Evolutionary conservation across 176 grass and related monocot genomes (phyloP).

Genomic region (Chrysopogon serrulatus): DNA sequence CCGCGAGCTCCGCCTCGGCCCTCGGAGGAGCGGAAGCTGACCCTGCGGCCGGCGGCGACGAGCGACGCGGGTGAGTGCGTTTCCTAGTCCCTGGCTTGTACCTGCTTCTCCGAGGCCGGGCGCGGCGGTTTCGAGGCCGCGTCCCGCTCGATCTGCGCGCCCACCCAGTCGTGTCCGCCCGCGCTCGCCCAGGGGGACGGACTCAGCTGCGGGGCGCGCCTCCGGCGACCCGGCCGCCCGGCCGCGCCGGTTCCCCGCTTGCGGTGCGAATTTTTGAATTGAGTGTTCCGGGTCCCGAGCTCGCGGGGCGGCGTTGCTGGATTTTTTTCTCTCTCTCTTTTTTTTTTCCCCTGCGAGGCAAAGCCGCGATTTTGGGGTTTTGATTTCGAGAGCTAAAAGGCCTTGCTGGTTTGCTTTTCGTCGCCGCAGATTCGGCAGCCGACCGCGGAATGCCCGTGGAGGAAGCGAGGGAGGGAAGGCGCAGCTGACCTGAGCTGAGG

Average conservation of each 20-base stretch:
- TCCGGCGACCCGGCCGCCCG: neutral
- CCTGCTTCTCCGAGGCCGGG: too few relatives aligned
- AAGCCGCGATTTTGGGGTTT: neutral
- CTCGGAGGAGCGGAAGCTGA: neutral
- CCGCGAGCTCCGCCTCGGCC: neutral
- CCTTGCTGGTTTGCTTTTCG: neutral
- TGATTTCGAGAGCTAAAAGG: slow-evolving; percentile 6
- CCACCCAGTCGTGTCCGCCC: neutral
- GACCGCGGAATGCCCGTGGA: neutral
- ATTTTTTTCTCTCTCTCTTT: neutral
- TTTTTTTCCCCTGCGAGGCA: too few relatives aligned
- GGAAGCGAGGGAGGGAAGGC: neutral
- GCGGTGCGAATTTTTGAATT: slow-evolving; percentile 46
- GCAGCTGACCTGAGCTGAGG: neutral
- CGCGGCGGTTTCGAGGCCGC: neutral
- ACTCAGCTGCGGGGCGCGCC: neutral
- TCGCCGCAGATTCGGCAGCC: slow-evolving; percentile 36
- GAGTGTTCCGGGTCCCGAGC: neutral
- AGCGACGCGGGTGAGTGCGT: slow-evolving; percentile 7
- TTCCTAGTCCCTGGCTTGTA: neutral
- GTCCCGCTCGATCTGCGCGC: slow-evolving; percentile 26
- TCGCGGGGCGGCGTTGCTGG: neutral
- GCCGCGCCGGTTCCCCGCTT: neutral
- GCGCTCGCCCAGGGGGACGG: too few relatives aligned
- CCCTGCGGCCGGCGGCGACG: slow-evolving; percentile 21